phyloP scores from a whole-genome alignment of 2,329 filamentous ascomycete species.

The Neoascochyta sp. region DNA sequence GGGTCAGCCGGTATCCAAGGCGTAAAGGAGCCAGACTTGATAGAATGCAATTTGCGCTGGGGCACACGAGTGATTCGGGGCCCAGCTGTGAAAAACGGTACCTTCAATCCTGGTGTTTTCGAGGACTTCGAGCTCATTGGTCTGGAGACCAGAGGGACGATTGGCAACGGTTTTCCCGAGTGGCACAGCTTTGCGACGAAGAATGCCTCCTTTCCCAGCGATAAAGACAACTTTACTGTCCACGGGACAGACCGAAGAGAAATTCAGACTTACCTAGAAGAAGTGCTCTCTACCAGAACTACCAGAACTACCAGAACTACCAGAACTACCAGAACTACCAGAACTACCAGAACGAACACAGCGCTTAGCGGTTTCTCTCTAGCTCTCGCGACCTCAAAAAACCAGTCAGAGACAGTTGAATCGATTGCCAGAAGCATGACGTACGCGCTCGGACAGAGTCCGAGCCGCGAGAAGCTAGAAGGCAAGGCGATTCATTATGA shows the following conservation, averaged over 20 bases:
- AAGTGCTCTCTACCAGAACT: constrained; percentile 1
- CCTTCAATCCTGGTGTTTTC: neutral
- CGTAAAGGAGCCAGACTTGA: neutral
- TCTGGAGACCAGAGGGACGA: neutral
- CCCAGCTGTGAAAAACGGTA: constrained; percentile 1
- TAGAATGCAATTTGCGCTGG: constrained; percentile 2
- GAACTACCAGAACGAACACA: neutral
- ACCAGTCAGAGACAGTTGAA: constrained; percentile 1
- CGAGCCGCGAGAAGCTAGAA: neutral
- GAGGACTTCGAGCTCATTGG: neutral
- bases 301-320: neutral
- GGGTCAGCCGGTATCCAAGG: neutral
- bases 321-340: neutral
- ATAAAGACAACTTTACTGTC: constrained; percentile 1
- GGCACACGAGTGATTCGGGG: neutral
- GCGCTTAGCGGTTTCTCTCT: no score
- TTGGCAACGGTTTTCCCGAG: neutral
- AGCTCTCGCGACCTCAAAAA: constrained; percentile 1
- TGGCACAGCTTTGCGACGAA: neutral
- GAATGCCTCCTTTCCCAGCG: neutral
- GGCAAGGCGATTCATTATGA: constrained; percentile 1
- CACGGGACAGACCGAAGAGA: neutral
- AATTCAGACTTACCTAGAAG: neutral
- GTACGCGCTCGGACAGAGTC: constrained; percentile 2
- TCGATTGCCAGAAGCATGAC: constrained; percentile 2